Conservation (phyloP, 2,329 filamentous ascomycete species). For the Stagonosporopsis tanaceti region DNA sequence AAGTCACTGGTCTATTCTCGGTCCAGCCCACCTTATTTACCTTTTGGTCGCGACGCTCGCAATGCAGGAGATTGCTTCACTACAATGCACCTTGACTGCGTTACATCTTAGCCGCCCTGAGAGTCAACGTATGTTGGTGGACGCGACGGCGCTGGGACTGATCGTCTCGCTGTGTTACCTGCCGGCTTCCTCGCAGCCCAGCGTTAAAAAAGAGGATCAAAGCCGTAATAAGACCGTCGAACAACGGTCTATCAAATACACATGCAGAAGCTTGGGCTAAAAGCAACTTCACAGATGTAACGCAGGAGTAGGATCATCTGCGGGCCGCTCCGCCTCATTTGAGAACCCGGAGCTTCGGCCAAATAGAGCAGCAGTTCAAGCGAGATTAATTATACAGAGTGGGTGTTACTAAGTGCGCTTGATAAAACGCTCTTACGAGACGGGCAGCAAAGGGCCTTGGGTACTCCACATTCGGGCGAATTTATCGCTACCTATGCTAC, state of each 20-base stretch:
- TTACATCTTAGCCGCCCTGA: conserved; percentile 11
- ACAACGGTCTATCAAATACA: no score
- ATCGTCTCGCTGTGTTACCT: neutral
- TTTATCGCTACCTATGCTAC: neutral
- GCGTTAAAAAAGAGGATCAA: neutral
- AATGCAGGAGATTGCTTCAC: conserved; percentile 5
- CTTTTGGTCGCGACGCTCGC: conserved; percentile 4
- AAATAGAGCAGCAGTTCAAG: neutral
- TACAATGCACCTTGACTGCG: conserved; percentile 7
- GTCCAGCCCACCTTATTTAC: conserved; percentile 7
- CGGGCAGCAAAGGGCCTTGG: conserved; percentile 19
- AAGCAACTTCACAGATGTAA: neutral
- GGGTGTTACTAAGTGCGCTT: no score
- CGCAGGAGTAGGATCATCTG: neutral
- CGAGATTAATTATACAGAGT: neutral
- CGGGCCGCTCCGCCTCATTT: neutral
- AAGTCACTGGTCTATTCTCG: conserved; percentile 14
- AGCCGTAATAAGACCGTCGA: neutral
- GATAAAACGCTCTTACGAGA: neutral
- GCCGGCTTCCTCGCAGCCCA: conserved; percentile 18
- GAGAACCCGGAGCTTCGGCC: neutral
- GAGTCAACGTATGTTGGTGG: conserved; percentile 17
- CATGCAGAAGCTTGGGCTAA: neutral
- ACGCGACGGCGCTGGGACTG: conserved; percentile 23
- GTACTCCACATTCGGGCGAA: conserved; percentile 24